phyloP scores from a whole-genome alignment of 441 rosid genomes.

The Erodium moschatum region DNA sequence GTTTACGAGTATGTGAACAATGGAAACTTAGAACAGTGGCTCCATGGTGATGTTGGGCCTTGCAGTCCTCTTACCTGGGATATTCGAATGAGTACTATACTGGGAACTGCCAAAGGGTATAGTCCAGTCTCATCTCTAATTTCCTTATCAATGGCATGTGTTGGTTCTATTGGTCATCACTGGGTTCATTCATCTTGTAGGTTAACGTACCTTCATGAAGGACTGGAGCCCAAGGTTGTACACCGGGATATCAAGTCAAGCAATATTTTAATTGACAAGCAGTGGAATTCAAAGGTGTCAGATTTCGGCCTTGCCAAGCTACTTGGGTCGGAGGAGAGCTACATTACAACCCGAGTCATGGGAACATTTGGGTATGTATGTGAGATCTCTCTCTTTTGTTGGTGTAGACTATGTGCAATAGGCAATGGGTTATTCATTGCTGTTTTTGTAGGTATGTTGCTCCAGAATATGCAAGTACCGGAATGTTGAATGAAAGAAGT shows the following conservation, averaged over 20 bases:
- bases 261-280: conserved; percentile 77
- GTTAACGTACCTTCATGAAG: conserved; percentile 89
- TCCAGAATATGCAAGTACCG: conserved; percentile 91
- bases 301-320: conserved; percentile 96
- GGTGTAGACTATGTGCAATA: not conserved
- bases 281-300: conserved; percentile 82
- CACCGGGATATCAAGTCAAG: conserved; percentile 95
- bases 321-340: conserved; percentile 88
- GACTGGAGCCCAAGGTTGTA: conserved; percentile 95
- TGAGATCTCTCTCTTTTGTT: not conserved
- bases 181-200: conserved; percentile 33
- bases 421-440: not conserved
- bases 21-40: conserved; percentile 97
- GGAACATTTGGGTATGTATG: conserved; percentile 82
- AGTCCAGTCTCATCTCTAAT: no score
- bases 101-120: conserved; percentile 94
- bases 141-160: no score
- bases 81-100: conserved; percentile 73
- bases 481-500: conserved; percentile 88
- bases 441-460: conserved; percentile 64
- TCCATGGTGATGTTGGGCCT: conserved; percentile 83
- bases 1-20: conserved; percentile 91
- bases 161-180: not conserved
- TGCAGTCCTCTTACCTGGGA: conserved; percentile 93
- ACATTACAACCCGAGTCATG: conserved; percentile 94